Evolutionary conservation across 352 stramenopile species (phyloP), one percentile per base, ranked within the genome.

Genomic region (Phytophthora boehmeriae): DNA sequence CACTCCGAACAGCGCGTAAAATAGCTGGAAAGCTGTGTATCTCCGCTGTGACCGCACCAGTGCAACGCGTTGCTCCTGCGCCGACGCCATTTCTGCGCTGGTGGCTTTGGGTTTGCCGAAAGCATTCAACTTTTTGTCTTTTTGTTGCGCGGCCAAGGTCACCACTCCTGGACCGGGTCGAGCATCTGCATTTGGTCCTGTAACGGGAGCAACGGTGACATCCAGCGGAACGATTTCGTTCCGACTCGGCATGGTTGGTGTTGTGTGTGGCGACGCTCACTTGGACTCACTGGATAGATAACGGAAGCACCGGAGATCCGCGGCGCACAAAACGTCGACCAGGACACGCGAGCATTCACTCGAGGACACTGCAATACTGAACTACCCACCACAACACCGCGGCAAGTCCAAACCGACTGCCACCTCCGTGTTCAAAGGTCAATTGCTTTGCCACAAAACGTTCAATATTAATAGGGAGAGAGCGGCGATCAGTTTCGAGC

Each of bases 141-240:
- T 66, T 17, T 43, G 49, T 1, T 36, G 46, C 10, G 38, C 28
- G 10, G 58, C 48, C 47, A 76, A 1, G 8, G 53, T 58, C 22
- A 59, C 47, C 38, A 38, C 43, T 17, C 22, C 56, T 32, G 69
- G 69, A 0, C 64, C 65, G 4, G 39, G 52, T 2, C 54, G 47
- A 2, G 42, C 14, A 4, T 58, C 49, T 25, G 38, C 34, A 38
- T 69, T 52, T 3, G 49, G 45, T 23, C 28, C 10, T 0, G 52
- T 48, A 10, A 55, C 6, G 28, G 32, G 30, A 30, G 53, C 34
- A 8, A 48, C 47, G 30, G 44, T 22, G 9, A 39, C 34, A 17
- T 70, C 45, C 38, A 91, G 70, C 54, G 80, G 82, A 54, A 88
- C 51, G 51, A 91, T 86, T 58, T 89, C 82, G 65, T 89, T 91